Conservation (phyloP, 345 rosid species). For the Hevea brasiliensis region DNA sequence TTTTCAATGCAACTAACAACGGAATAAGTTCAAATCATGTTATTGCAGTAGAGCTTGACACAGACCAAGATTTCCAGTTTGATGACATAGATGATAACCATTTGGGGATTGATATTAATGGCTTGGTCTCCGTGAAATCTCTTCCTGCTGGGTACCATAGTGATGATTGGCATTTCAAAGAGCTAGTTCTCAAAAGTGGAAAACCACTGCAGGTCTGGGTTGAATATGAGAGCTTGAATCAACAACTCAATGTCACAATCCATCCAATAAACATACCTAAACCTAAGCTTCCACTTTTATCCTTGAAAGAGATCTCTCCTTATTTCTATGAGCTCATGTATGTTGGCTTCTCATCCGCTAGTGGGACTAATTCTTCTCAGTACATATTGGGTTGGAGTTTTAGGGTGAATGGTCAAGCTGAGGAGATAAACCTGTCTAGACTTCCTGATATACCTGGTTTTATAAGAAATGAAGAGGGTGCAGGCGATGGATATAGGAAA, state of each 20-base stretch:
- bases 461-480: not conserved
- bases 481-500: not conserved
- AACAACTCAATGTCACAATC: not conserved
- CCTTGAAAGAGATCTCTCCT: constrained; percentile 2
- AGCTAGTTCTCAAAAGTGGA: not conserved
- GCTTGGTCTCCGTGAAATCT: not conserved
- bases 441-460: not conserved
- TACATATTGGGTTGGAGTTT: constrained; percentile 13
- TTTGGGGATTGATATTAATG: constrained; percentile 2
- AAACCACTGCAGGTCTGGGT: not conserved
- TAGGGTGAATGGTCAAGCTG: no score
- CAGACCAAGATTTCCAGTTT: not conserved
- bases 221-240: not conserved
- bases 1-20: not conserved
- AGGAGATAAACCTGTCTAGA: no score
- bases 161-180: not conserved
- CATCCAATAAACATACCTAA: not conserved
- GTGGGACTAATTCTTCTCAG: not conserved
- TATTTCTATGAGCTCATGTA: not conserved
- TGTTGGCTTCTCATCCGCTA: constrained; percentile 3
- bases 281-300: not conserved
- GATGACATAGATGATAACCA: not conserved
- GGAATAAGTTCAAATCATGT: not conserved
- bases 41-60: not conserved
- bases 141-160: not conserved